A percentile compares a stretch with the other conserved stretches of the same genome.
Conservation (phyloP, 768 basidiomycete species). For the Mycena albidolilacea region DNA sequence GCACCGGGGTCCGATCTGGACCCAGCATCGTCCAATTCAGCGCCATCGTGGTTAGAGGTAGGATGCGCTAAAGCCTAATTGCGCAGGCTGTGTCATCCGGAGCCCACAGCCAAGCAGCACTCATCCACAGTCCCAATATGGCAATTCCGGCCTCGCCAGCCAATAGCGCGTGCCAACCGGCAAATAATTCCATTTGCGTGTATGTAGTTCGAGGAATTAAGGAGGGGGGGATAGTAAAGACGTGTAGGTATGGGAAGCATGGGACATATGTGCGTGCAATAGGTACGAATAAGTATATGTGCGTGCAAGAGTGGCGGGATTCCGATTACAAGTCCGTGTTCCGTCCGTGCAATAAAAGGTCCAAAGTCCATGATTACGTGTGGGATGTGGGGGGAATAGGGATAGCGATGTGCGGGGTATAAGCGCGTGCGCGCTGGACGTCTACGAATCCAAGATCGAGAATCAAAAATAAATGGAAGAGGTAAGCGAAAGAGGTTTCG, state of each 20-base stretch:
- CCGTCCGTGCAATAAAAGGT: not conserved
- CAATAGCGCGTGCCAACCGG: slow-evolving; percentile 15
- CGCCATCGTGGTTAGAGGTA: slow-evolving; percentile 65
- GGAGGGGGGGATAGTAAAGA: slow-evolving; percentile 25
- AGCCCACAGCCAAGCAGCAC: slow-evolving; percentile 1
- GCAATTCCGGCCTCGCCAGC: not conserved
- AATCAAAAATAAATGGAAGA: slow-evolving; percentile 8
- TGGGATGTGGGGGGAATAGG: slow-evolving; percentile 22
- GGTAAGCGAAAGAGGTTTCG: slow-evolving; percentile 24
- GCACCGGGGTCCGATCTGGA: slow-evolving; percentile 70
- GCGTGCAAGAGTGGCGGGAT: slow-evolving; percentile 22
- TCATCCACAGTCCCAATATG: not conserved
- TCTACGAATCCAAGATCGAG: slow-evolving; percentile 6
- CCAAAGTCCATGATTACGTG: not conserved
- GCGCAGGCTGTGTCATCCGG: slow-evolving; percentile 1
- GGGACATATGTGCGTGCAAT: not conserved
- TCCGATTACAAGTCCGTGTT: slow-evolving; percentile 16
- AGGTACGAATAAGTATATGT: slow-evolving; percentile 30
- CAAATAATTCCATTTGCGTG: slow-evolving; percentile 24
- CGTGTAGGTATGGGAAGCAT: slow-evolving; percentile 7
- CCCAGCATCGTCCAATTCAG: slow-evolving; percentile 85
- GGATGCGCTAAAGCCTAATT: not conserved
- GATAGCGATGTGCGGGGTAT: slow-evolving; percentile 28
- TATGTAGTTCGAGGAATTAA: slow-evolving; percentile 12
- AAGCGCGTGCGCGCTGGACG: slow-evolving; percentile 5